Evolutionary conservation across 805 yeast genomes (phyloP).

Genomic region (Kodamaea restingae): DNA sequence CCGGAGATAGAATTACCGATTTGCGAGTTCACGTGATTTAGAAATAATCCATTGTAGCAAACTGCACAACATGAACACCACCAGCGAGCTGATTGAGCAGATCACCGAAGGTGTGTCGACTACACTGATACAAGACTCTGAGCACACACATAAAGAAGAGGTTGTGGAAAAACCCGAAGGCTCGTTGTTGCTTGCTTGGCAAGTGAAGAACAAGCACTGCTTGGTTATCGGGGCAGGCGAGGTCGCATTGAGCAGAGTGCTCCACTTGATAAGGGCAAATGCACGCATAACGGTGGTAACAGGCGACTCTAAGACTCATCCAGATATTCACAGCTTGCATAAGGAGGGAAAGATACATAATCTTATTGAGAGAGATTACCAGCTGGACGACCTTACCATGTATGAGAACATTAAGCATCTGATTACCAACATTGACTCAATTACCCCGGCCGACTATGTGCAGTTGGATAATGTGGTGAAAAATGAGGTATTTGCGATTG

Average conservation of each 20-base stretch:
- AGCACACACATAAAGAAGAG: background rate
- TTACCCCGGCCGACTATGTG: conserved; percentile 19
- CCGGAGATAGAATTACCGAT: background rate
- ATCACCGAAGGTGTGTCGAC: conserved; percentile 3
- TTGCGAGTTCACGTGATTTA: conserved; percentile 3
- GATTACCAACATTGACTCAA: conserved; percentile 18
- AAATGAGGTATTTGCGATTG: conserved; percentile 52
- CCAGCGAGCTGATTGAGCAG: background rate
- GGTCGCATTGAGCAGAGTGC: conserved; percentile 69
- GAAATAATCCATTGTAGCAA: too few species aligned
- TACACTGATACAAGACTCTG: conserved; percentile 2
- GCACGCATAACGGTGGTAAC: conserved; percentile 67
- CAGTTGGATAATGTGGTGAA: conserved; percentile 32
- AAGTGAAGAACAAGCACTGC: conserved; percentile 59
- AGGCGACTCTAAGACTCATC: conserved; percentile 28
- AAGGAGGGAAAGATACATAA: conserved; percentile 39
- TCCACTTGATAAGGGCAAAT: conserved; percentile 63
- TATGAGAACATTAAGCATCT: conserved; percentile 32
- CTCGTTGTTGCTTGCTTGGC: conserved; percentile 71
- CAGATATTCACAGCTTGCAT: conserved; percentile 23
- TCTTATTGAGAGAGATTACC: conserved; percentile 44
- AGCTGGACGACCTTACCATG: conserved; percentile 45
- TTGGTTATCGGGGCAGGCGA: conserved; percentile 76
- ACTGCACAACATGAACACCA: background rate
- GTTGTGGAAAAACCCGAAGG: conserved; percentile 34